Percentiles rank a stretch among this genome's conserved stretches.
Evolutionary conservation across 306 rosid species (phyloP).

Genomic region (Lagenaria siceraria): DNA sequence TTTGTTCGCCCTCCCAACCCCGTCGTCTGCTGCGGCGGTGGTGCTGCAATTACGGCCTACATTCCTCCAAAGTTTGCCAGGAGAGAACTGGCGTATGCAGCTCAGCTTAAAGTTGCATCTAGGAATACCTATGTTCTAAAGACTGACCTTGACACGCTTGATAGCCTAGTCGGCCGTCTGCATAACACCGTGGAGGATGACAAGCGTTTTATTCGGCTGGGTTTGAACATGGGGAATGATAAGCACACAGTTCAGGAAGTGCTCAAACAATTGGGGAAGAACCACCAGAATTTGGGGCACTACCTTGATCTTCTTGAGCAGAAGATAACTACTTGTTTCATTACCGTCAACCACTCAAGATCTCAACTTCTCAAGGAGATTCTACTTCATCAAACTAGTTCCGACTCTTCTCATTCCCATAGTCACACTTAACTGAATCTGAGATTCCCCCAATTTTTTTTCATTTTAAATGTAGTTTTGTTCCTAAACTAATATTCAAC

Average conservation of each 20-base stretch:
- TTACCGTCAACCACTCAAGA: conserved; percentile 46
- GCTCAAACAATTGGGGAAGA: conserved; percentile 38
- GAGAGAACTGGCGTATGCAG: conserved; percentile 22
- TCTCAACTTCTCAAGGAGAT: conserved; percentile 32
- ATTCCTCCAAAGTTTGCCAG: conserved; percentile 12
- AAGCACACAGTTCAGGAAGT: conserved; percentile 48
- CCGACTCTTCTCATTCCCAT: neutral
- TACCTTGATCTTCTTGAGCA: conserved; percentile 42
- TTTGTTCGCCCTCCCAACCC: conserved; percentile 19
- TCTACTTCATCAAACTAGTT: neutral
- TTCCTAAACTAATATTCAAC: neutral
- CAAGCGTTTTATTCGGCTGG: conserved; percentile 27
- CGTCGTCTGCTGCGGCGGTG: conserved; percentile 11
- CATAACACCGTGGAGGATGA: conserved; percentile 37
- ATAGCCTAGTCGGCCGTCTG: conserved; percentile 39
- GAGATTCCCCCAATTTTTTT: neutral
- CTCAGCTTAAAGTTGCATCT: conserved; percentile 53
- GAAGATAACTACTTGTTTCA: conserved; percentile 35
- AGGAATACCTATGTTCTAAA: conserved; percentile 30
- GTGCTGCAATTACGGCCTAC: conserved; percentile 14
- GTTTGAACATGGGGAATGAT: conserved; percentile 38
- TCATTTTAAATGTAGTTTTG: neutral
- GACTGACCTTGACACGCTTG: conserved; percentile 37
- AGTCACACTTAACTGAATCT: neutral
- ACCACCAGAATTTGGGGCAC: conserved; percentile 18